These are phyloP conservation scores for Populus deltoides DNA, from an alignment of 345 rosid genomes.

Conservation along the genomic window DNA sequence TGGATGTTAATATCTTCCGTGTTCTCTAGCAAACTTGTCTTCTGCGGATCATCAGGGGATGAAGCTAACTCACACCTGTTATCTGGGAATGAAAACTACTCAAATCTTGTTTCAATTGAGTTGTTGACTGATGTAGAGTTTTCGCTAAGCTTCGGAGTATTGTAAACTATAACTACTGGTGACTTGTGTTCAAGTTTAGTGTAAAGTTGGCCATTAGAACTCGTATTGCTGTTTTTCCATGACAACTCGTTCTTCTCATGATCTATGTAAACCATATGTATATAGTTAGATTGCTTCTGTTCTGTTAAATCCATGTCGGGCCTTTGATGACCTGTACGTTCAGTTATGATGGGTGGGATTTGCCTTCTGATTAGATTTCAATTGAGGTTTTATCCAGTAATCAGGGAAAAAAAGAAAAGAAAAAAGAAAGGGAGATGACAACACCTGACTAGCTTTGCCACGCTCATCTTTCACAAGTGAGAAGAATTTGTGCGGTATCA, in stretches of 20 bases:
- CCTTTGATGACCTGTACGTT: background rate
- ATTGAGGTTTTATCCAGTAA: background rate
- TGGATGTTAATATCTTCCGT: constrained; percentile 46
- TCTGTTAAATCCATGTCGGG: background rate
- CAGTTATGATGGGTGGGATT: background rate
- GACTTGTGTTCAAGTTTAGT: background rate
- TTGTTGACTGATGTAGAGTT: background rate
- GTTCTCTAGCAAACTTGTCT: constrained; percentile 10
- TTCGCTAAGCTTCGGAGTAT: background rate
- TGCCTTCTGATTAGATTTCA: background rate
- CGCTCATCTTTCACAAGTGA: background rate
- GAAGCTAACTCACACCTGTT: background rate
- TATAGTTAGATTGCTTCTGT: background rate
- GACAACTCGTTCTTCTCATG: background rate
- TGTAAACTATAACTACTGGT: background rate
- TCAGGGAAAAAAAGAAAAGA: background rate
- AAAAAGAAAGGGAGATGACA: no score
- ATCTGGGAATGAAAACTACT: background rate
- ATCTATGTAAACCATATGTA: background rate
- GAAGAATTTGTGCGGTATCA: background rate
- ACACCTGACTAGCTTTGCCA: background rate
- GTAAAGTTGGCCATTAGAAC: background rate
- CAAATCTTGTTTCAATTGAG: background rate
- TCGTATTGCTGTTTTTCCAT: background rate
- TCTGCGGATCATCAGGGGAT: background rate